phyloP scores from a whole-genome alignment of 352 stramenopile genomes.

The Phytophthora uliginosa region DNA sequence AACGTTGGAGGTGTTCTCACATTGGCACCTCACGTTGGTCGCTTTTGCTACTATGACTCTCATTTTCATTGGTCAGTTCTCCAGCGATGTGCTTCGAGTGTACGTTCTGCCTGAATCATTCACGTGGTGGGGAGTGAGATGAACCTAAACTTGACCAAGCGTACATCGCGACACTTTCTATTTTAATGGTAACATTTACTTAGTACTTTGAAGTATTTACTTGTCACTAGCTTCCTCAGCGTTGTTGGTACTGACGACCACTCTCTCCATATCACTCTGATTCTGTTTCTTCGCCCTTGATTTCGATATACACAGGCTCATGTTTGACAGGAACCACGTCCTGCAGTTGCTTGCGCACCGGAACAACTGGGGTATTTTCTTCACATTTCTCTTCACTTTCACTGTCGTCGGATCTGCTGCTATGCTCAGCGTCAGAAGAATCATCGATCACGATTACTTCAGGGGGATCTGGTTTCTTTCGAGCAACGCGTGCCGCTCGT shows the following conservation, averaged over 20 bases:
- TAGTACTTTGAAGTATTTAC: neutral
- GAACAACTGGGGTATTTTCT: neutral
- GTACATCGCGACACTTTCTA: neutral
- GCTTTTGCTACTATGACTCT: conserved; percentile 86
- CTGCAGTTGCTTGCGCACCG: neutral
- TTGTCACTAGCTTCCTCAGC: neutral
- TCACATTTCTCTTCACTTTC: conserved; percentile 20
- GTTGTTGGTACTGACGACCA: neutral
- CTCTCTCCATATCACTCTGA: conserved; percentile 18
- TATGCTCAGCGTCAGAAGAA: conserved; percentile 27
- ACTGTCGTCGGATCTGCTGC: conserved; percentile 14
- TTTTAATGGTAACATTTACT: conserved; percentile 11
- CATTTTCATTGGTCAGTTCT: conserved; percentile 89
- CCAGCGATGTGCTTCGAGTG: conserved; percentile 69
- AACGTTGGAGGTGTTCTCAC: conserved; percentile 85
- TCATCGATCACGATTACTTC: conserved; percentile 41
- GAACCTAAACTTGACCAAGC: conserved; percentile 4
- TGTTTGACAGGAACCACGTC: neutral
- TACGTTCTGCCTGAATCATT: conserved; percentile 77
- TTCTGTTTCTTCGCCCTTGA: conserved; percentile 35
- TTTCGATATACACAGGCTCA: conserved; percentile 24
- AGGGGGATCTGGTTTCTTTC: conserved; percentile 3
- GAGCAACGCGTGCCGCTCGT: neutral
- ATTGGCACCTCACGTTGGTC: conserved; percentile 79
- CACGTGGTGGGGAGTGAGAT: conserved; percentile 52